Percentiles rank a stretch among this genome's conserved stretches.
Conservation (phyloP, 139 green algal species). For the Astrephomene gubernaculifera region DNA sequence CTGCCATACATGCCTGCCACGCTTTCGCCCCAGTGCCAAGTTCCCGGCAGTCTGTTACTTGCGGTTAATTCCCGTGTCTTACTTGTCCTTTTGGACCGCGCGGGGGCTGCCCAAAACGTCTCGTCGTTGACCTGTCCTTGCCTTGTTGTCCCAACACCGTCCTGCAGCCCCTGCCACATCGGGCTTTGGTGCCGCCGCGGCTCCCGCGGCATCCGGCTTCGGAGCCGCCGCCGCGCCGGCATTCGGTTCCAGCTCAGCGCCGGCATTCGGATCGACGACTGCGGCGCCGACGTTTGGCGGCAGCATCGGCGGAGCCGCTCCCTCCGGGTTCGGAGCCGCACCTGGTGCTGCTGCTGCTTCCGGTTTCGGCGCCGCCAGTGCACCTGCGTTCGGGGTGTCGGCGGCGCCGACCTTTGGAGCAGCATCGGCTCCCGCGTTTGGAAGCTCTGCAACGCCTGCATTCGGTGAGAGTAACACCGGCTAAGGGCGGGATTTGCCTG, state of each 20-base stretch:
- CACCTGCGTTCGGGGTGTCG: background rate
- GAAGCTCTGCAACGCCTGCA: background rate
- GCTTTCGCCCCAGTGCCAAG: too few relatives aligned
- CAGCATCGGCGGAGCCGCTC: too few relatives aligned
- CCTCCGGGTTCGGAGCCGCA: too few relatives aligned
- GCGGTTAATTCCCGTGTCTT: too few relatives aligned
- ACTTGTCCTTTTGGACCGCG: too few relatives aligned
- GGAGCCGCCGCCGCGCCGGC: background rate
- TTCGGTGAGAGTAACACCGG: constrained; percentile 1
- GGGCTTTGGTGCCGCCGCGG: constrained; percentile 4
- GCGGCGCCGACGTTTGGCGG: constrained; percentile 7
- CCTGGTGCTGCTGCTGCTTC: too few relatives aligned
- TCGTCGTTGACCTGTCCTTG: too few relatives aligned
- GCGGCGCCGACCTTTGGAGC: constrained; percentile 3
- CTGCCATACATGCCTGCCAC: too few relatives aligned
- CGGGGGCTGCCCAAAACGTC: too few relatives aligned
- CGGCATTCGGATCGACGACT: background rate
- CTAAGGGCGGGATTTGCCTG: too few relatives aligned
- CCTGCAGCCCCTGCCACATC: background rate
- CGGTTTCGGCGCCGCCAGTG: background rate
- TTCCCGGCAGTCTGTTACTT: background rate
- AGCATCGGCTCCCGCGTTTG: background rate
- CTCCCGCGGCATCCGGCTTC: constrained; percentile 9
- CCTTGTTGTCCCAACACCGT: too few relatives aligned
- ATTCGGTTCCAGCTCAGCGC: background rate